These are phyloP conservation scores for Wickerhamomyces chambardii DNA, from an alignment of 805 yeast genomes.

Conservation along the genomic window DNA sequence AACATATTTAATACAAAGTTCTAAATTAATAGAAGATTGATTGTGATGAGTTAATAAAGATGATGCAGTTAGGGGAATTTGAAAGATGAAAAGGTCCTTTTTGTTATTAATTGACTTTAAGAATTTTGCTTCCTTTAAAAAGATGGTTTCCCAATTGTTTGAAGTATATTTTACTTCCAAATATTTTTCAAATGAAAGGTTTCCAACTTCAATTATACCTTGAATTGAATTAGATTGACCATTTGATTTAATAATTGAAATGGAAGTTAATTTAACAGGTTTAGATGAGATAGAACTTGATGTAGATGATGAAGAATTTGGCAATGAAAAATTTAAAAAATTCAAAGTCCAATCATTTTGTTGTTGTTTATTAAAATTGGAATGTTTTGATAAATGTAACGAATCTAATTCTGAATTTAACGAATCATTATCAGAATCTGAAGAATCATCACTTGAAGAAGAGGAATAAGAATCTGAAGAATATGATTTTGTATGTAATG, in stretches of 20 bases:
- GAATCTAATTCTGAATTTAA: too few species aligned
- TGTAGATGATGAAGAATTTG: neutral
- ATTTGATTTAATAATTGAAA: conserved; percentile 19
- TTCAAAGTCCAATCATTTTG: conserved; percentile 8
- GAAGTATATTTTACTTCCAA: conserved; percentile 37
- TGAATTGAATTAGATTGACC: conserved; percentile 19
- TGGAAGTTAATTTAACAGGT: conserved; percentile 27
- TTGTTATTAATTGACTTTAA: conserved; percentile 11
- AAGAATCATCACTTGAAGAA: neutral
- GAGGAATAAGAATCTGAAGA: neutral
- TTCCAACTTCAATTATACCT: conserved; percentile 30
- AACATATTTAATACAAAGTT: conserved; percentile 30
- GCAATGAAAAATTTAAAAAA: conserved; percentile 6
- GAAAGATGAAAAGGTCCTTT: conserved; percentile 40
- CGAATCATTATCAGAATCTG: too few species aligned
- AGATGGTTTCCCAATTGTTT: conserved; percentile 40
- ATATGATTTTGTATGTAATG: neutral
- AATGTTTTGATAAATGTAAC: too few species aligned
- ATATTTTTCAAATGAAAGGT: conserved; percentile 28
- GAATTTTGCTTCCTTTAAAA: conserved; percentile 24
- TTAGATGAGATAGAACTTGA: conserved; percentile 15
- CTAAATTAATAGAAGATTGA: conserved; percentile 13
- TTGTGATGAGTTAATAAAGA: conserved; percentile 3
- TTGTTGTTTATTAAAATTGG: neutral
- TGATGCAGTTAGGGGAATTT: conserved; percentile 28